Percentiles rank a stretch among this genome's conserved stretches.
These are phyloP conservation scores for Wickerhamiella nectarea DNA, from an alignment of 805 yeast genomes.

Conservation along the genomic window DNA sequence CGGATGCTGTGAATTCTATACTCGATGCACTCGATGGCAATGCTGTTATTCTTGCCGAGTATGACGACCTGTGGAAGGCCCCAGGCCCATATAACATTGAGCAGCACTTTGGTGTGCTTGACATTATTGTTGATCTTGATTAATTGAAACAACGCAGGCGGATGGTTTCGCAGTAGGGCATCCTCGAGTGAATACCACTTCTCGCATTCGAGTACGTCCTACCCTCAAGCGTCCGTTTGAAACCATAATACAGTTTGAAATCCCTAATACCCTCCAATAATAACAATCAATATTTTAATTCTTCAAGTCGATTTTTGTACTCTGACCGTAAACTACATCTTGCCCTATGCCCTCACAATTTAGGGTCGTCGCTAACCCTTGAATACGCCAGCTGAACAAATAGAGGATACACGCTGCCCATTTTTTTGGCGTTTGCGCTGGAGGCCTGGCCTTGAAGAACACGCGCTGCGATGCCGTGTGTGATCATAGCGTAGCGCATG, in stretches of 20 bases:
- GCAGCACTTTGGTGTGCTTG: conserved; percentile 58
- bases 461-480: conserved; percentile 51
- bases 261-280: too few relatives aligned
- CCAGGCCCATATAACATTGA: conserved; percentile 80
- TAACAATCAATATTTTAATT: too few relatives aligned
- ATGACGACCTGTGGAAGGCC: conserved; percentile 70
- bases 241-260: too few relatives aligned
- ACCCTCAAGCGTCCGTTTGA: too few relatives aligned
- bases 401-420: conserved; percentile 26
- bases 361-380: neutral
- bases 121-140: too few relatives aligned
- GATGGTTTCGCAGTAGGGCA: too few relatives aligned
- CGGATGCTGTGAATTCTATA: conserved; percentile 50
- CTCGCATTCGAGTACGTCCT: too few relatives aligned
- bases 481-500: conserved; percentile 40
- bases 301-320: too few relatives aligned
- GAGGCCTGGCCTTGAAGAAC: conserved; percentile 39
- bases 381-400: conserved; percentile 20
- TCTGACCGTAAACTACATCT: too few relatives aligned
- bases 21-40: conserved; percentile 39
- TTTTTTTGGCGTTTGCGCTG: conserved; percentile 35
- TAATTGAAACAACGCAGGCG: too few relatives aligned
- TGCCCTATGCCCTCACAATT: too few relatives aligned
- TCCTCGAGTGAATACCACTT: too few relatives aligned
- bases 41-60: conserved; percentile 61